Conservation (phyloP, 2,329 filamentous ascomycete genomes). For the Aspergillus nomiae region DNA sequence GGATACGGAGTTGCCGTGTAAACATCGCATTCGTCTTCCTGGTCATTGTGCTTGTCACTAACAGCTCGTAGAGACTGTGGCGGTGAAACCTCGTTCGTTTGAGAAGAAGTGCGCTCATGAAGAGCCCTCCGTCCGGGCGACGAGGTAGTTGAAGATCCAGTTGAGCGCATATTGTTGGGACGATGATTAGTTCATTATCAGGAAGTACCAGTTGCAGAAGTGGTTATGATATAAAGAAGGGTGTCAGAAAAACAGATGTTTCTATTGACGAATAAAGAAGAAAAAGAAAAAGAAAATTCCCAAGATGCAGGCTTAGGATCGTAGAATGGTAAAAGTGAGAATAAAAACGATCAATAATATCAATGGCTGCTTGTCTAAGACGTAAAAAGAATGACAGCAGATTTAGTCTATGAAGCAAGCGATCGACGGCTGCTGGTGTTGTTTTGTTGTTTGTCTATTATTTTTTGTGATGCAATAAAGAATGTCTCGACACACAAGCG, state of each 20-base stretch:
- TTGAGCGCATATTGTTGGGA: constrained; percentile 37
- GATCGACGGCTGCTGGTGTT: constrained; percentile 16
- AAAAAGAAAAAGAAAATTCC: constrained; percentile 12
- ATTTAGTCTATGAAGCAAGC: constrained; percentile 13
- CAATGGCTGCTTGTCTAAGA: background rate
- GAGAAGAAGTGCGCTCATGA: constrained; percentile 49
- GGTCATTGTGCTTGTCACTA: constrained; percentile 28
- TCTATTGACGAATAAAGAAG: constrained; percentile 4
- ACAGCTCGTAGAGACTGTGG: constrained; percentile 41
- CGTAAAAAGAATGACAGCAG: constrained; percentile 1
- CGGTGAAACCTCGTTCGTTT: constrained; percentile 45
- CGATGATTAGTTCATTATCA: constrained; percentile 35
- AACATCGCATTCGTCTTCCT: constrained; percentile 41
- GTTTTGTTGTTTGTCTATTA: constrained; percentile 28
- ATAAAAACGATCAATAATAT: constrained; percentile 3
- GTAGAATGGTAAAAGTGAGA: constrained; percentile 1
- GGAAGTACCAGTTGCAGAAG: constrained; percentile 14
- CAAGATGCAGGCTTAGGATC: background rate
- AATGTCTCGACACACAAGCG: constrained; percentile 31
- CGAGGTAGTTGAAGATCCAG: constrained; percentile 28
- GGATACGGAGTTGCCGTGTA: constrained; percentile 48
- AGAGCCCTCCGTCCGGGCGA: constrained; percentile 46
- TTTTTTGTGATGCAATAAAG: constrained; percentile 28
- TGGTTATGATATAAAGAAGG: constrained; percentile 8
- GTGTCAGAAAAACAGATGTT: constrained; percentile 4